phyloP scores from a whole-genome alignment of 192 early-diverging fungal species.

The Globomyces pollinis-pini region DNA sequence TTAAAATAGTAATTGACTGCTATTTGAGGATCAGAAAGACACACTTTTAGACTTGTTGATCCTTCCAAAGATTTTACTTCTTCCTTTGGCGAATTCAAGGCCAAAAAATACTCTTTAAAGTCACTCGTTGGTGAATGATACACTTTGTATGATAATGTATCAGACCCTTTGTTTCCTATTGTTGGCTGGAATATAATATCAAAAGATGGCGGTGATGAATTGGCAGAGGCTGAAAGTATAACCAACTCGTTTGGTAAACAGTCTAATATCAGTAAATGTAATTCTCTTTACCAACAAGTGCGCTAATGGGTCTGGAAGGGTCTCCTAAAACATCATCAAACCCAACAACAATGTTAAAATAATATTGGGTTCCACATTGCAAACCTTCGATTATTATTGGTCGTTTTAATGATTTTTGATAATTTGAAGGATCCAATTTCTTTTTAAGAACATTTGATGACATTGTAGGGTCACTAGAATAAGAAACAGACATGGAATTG shows the following conservation, averaged over 20 bases:
- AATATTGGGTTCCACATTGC: conserved; percentile 20
- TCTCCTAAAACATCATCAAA: conserved; percentile 26
- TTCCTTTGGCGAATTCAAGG: conserved; percentile 15
- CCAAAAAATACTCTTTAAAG: conserved; percentile 20
- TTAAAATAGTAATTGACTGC: conserved; percentile 32
- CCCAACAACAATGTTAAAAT: conserved; percentile 23
- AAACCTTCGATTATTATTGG: conserved; percentile 10
- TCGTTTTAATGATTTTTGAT: background rate
- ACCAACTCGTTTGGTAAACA: conserved; percentile 12
- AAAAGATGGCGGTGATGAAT: conserved; percentile 13
- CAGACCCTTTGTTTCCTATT: conserved; percentile 6
- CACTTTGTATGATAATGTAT: conserved; percentile 15
- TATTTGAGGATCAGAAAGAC: conserved; percentile 9
- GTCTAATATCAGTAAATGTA: conserved; percentile 11
- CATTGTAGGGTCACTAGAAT: conserved; percentile 13
- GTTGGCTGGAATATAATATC: conserved; percentile 13
- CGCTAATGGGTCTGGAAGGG: conserved; percentile 5
- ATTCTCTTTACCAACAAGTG: conserved; percentile 27
- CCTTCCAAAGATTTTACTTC: background rate
- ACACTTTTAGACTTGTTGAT: background rate
- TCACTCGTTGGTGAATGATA: conserved; percentile 28
- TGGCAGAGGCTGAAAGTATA: conserved; percentile 6
- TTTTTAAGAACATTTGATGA: background rate
- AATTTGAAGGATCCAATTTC: background rate
- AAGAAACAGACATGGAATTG: background rate